Conservation (phyloP, 371 early-diverging fungal genomes). For the Encephalitozoon intestinalis region DNA sequence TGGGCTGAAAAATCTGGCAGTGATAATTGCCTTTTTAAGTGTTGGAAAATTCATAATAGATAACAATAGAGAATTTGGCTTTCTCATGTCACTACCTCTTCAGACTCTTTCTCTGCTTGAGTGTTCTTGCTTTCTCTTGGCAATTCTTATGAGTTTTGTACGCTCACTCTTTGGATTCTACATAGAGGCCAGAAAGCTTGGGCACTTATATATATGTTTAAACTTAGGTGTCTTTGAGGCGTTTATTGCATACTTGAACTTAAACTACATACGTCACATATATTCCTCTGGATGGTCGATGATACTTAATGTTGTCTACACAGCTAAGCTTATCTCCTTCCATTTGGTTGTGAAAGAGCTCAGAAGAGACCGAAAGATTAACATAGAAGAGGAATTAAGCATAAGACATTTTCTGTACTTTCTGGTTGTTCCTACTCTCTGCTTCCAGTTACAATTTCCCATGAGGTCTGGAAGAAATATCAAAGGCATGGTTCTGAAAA, state of each 20-base stretch:
- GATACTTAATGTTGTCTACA: not conserved
- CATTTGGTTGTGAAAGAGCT: not conserved
- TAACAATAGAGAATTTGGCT: slow-evolving; percentile 28
- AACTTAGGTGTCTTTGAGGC: not conserved
- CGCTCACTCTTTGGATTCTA: slow-evolving; percentile 18
- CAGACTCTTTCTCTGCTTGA: slow-evolving; percentile 1
- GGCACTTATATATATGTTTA: not conserved
- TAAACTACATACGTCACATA: slow-evolving; percentile 13
- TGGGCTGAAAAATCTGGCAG: slow-evolving; percentile 24
- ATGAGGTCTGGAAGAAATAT: not conserved
- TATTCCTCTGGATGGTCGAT: slow-evolving; percentile 33
- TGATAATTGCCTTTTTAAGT: slow-evolving; percentile 21
- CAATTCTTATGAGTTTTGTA: not conserved
- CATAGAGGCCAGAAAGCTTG: not conserved
- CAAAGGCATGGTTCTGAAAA: not conserved
- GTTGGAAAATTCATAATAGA: slow-evolving; percentile 28
- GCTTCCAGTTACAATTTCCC: slow-evolving; percentile 9
- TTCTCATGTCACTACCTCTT: slow-evolving; percentile 27
- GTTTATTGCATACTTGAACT: not conserved
- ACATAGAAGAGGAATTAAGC: not conserved
- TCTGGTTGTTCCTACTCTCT: slow-evolving; percentile 39
- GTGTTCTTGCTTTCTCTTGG: not conserved
- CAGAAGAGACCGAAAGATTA: not conserved
- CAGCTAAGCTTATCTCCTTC: slow-evolving; percentile 30
- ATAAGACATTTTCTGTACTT: slow-evolving; percentile 40